Evolutionary conservation across 768 basidiomycete species (phyloP).

Genomic region (Ramaria sp.): DNA sequence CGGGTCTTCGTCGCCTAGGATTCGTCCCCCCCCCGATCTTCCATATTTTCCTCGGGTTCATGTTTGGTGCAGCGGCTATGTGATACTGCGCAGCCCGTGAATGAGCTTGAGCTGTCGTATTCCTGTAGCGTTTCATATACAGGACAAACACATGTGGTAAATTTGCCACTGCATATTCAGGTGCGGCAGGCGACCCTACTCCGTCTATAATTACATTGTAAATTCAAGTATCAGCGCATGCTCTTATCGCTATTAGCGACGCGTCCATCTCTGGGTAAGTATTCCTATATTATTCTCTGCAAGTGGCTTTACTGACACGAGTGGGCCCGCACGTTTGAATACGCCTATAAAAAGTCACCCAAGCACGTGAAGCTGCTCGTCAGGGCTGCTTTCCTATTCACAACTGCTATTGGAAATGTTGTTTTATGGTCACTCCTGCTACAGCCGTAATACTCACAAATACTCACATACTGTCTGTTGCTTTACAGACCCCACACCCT

Average conservation of each 20-base stretch:
- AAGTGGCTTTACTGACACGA: neutral
- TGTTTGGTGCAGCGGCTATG: conserved; percentile 57
- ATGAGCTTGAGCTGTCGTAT: too few relatives aligned
- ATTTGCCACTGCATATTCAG: conserved; percentile 41
- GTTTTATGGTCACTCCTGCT: neutral
- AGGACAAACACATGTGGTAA: conserved; percentile 37
- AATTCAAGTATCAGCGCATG: conserved; percentile 39
- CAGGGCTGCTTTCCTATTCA: conserved; percentile 54
- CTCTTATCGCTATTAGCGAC: conserved; percentile 42
- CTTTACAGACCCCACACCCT: neutral
- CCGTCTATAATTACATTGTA: conserved; percentile 32
- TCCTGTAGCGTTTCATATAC: conserved; percentile 3
- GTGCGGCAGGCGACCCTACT: conserved; percentile 37
- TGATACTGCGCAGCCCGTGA: conserved; percentile 38
- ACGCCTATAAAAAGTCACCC: conserved; percentile 88
- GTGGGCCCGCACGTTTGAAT: conserved; percentile 40
- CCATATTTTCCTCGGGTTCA: conserved; percentile 49
- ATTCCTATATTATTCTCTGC: neutral
- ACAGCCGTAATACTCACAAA: neutral
- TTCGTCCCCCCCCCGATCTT: conserved; percentile 50
- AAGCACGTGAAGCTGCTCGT: conserved; percentile 82
- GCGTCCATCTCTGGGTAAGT: conserved; percentile 59
- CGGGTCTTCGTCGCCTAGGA: conserved; percentile 38
- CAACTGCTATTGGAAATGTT: conserved; percentile 31
- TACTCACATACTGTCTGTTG: neutral